Evolutionary conservation across 345 rosid genomes (phyloP).

Genomic region (Aegle marmelos): DNA sequence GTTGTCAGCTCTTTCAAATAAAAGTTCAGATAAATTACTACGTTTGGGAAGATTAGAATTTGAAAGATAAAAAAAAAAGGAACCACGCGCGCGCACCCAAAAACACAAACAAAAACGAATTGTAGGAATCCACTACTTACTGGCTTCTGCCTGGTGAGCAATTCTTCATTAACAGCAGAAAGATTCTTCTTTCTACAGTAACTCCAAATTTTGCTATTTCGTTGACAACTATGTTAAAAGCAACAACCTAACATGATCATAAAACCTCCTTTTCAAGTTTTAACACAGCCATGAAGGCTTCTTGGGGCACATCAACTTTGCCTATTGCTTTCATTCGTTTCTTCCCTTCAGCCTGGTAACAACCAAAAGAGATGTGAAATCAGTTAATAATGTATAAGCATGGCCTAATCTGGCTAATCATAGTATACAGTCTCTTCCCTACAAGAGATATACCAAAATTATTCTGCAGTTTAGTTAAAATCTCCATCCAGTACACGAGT

Average conservation of each 20-base stretch:
- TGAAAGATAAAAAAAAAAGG: too few species aligned
- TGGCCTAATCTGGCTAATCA: neutral
- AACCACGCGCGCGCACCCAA: too few species aligned
- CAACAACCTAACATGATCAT: conserved; percentile 18
- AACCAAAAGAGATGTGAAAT: neutral
- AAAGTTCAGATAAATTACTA: too few species aligned
- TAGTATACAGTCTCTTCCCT: neutral
- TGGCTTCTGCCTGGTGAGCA: too few species aligned
- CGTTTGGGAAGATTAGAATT: too few species aligned
- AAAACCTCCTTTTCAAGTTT: conserved; percentile 94
- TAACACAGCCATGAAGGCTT: conserved; percentile 98
- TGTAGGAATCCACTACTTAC: too few species aligned
- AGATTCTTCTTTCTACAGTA: neutral
- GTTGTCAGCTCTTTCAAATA: neutral
- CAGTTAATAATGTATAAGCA: neutral
- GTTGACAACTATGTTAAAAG: neutral
- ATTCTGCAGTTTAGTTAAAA: neutral
- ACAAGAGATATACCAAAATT: neutral
- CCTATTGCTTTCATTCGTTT: conserved; percentile 98
- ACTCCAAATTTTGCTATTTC: neutral
- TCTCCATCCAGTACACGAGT: neutral
- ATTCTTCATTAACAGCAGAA: neutral
- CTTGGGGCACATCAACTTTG: conserved; percentile 97
- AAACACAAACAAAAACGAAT: too few species aligned
- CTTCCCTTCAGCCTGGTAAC: conserved; percentile 88